Evolutionary conservation across 495 filamentous ascomycete species (phyloP), one percentile per base, ranked within the genome.

Genomic region (Penicillium salamii): DNA sequence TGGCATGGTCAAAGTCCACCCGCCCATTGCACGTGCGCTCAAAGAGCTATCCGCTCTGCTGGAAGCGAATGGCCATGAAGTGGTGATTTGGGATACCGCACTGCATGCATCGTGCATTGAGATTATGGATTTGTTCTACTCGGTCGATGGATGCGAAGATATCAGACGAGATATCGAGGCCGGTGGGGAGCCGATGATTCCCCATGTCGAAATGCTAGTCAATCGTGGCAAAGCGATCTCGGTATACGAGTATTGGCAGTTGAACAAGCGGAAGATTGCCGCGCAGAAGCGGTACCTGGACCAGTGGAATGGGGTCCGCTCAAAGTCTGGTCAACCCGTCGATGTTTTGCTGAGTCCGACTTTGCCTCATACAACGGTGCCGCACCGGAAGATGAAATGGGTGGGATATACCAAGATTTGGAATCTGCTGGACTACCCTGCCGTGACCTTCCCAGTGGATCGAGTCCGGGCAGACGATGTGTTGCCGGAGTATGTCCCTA

Each of bases 361-460:
- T 49, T 24, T 72, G 62, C 61, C 78, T 7, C 69, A 75, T 49
- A 59, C 61, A 1, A 69, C 78, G 12, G 72, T 80, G 13, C 72
- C 78, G 26, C 77, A 76, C 32, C 64, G 74, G 12, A 61, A 52
- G 54, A 71, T 79, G 49, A 64, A 59, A 9, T 75, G 71, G 70
- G 67, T 82, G 38, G 75, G 75, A 0, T 90, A 88, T 54, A 86
- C 82, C 0, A 71, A 74, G 34, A 79, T 86, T 50, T 89, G 85
- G 85, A 88, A 90, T 59, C 55, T 88, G 28, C 63, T 88, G 0
- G 83, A 88, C 57, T 88, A 83, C 55, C 78, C 79, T 7, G 68
- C 74, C 20, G 66, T 82, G 26, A 75, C 78, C 5, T 65, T 86
- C 37, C 82, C 82, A 1, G 74, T 84, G 17, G 71, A 75, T 15